Conservation (phyloP, 2,329 filamentous ascomycete species). For the Septoria petroselini region DNA sequence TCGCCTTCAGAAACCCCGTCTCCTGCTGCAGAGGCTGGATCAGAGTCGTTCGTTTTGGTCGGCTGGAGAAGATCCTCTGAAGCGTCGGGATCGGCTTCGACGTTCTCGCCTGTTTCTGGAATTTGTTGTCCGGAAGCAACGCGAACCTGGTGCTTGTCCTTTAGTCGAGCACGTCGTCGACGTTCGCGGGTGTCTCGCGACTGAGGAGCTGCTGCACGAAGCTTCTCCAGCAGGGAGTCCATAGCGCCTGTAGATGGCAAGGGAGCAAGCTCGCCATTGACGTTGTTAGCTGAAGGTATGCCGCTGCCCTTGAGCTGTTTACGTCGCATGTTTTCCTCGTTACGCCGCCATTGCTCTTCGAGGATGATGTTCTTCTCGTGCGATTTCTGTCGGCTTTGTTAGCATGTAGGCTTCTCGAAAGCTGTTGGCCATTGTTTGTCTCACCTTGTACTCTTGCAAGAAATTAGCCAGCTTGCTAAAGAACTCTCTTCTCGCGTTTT, state of each 20-base stretch:
- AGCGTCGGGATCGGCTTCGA: constrained; percentile 27
- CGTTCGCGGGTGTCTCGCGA: constrained; percentile 84
- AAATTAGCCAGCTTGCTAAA: constrained; percentile 91
- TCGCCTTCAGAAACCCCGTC: constrained; percentile 50
- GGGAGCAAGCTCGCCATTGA: constrained; percentile 38
- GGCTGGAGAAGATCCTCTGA: constrained; percentile 32
- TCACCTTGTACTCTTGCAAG: constrained; percentile 82
- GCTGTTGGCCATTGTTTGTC: constrained; percentile 27
- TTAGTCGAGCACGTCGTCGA: constrained; percentile 78
- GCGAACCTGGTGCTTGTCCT: constrained; percentile 85
- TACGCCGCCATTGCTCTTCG: constrained; percentile 79
- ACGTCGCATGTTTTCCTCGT: constrained; percentile 88
- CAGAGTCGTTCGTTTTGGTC: constrained; percentile 26
- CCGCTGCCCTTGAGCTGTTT: constrained; percentile 64
- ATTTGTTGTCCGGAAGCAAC: constrained; percentile 85
- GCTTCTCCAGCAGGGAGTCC: constrained; percentile 91
- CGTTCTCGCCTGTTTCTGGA: constrained; percentile 56
- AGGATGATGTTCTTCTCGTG: constrained; percentile 82
- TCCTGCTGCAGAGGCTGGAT: constrained; percentile 33
- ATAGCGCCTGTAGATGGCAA: constrained; percentile 80
- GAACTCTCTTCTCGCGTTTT: constrained; percentile 91
- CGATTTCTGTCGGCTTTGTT: constrained; percentile 60
- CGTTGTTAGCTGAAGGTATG: constrained; percentile 38
- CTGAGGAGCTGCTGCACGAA: constrained; percentile 88
- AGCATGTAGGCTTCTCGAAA: constrained; percentile 9